These are phyloP conservation scores for Mimosa pudica DNA, from an alignment of 306 rosid genomes.

Conservation along the genomic window DNA sequence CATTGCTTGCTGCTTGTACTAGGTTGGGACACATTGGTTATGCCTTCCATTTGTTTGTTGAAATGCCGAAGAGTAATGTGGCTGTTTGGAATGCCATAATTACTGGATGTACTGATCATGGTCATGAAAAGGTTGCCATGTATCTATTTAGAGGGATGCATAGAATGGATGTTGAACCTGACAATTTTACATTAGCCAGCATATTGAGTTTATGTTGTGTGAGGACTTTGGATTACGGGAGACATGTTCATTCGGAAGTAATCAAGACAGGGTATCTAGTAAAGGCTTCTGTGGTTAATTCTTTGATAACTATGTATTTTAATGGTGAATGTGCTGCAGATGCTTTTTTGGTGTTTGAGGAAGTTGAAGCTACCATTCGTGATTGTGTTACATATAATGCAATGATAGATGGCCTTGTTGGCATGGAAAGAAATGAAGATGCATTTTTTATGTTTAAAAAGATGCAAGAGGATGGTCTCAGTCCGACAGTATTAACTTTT, in stretches of 20 bases:
- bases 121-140: slow-evolving; percentile 43
- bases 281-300: slow-evolving; percentile 64
- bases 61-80: slow-evolving; percentile 53
- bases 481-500: slow-evolving; percentile 63
- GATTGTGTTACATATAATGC: slow-evolving; percentile 76
- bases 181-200: slow-evolving; percentile 60
- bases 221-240: slow-evolving; percentile 58
- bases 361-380: slow-evolving; percentile 33
- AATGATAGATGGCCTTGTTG: slow-evolving; percentile 71
- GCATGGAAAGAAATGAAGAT: slow-evolving; percentile 49
- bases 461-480: slow-evolving; percentile 54
- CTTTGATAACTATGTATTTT: slow-evolving; percentile 73
- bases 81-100: slow-evolving; percentile 76
- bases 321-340: slow-evolving; percentile 44
- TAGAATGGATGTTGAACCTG: slow-evolving; percentile 51
- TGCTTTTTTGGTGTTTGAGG: slow-evolving; percentile 65
- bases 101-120: slow-evolving; percentile 57
- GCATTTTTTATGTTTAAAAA: slow-evolving; percentile 57
- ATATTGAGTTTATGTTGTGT: slow-evolving; percentile 59
- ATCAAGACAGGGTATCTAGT: slow-evolving; percentile 55
- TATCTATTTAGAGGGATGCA: slow-evolving; percentile 56
- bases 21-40: slow-evolving; percentile 47
- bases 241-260: slow-evolving; percentile 60
- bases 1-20: slow-evolving; percentile 53
- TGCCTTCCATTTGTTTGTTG: slow-evolving; percentile 55